These are phyloP conservation scores for Ascoidea tarda DNA, from an alignment of 805 yeast genomes.

Conservation along the genomic window DNA sequence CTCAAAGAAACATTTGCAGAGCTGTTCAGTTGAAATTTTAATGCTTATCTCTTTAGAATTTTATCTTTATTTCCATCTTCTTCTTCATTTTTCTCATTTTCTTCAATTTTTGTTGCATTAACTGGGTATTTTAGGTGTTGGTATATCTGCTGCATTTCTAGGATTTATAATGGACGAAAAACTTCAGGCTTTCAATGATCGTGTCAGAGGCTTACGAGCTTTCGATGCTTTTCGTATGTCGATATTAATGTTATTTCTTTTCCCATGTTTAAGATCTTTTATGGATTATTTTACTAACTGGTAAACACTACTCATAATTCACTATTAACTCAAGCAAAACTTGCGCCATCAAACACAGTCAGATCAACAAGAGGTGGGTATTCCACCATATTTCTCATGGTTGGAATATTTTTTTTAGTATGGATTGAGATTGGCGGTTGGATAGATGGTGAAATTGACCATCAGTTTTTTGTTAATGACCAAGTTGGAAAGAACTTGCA, in stretches of 20 bases:
- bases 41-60: too few species aligned
- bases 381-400: conserved; percentile 49
- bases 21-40: too few species aligned
- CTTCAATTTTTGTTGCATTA: too few species aligned
- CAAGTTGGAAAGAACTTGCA: conserved; percentile 39
- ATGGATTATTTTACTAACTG: too few species aligned
- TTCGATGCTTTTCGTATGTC: conserved; percentile 63
- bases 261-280: too few species aligned
- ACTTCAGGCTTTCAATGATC: neutral
- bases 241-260: neutral
- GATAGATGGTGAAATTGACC: conserved; percentile 70
- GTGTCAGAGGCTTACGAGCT: conserved; percentile 23
- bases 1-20: too few species aligned
- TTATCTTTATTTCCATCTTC: too few species aligned
- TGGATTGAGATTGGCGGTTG: conserved; percentile 82
- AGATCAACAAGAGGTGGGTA: conserved; percentile 68
- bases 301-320: too few species aligned
- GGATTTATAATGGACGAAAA: neutral
- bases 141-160: too few species aligned
- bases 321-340: conserved; percentile 33
- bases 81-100: too few species aligned
- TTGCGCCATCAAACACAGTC: conserved; percentile 54
- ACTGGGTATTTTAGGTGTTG: too few species aligned
- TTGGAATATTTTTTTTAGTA: conserved; percentile 48
- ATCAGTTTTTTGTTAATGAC: conserved; percentile 63